Evolutionary conservation across 2,329 filamentous ascomycete species (phyloP), one percentile per base, ranked within the genome.

Genomic region (Apiospora pterosperma): DNA sequence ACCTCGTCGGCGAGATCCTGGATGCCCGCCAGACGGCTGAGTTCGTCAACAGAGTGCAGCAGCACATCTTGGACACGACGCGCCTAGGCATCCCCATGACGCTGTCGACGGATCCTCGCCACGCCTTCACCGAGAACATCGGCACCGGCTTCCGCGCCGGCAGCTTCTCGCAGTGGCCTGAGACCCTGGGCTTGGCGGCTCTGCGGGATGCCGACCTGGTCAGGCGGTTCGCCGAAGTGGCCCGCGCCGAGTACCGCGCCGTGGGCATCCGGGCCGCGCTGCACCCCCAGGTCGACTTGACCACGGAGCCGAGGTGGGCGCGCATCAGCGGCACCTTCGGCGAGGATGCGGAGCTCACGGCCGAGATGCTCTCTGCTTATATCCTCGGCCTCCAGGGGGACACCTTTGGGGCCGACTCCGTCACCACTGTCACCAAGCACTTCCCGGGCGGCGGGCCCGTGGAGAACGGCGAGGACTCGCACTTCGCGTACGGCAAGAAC

Each of bases 401-500:
- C 2, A 71, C 75, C 36, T 73, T 84, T n/a, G 82, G 82, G 0
- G 67, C 72, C 0, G 66, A 78, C 34, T 82, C 80, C 2, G 79
- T 85, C 4, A 78, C 77, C 1, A 81, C 83, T 0, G 78, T 84
- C 1, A 84, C 82, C 0, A 85, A 85, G 71, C 83, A 86, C 66
- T 85, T 86, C 68, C 83, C 83, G 0, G 84, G 84, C 5, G 81
- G 78, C 8, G 84, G 84, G 0, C 78, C 83, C 0, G 77, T 60
- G 68, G 73, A 82, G 64, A 73, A 82, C 59, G 84, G 84, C 23
- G 81, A 85, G 59, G 84, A 85, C 68, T 79, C 81, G 19, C 84
- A 85, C 63, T 85, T 85, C 66, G 71, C 72, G 0, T 84, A 84
- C 64, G 84, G 84, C 36, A 83, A 83, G 69, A 82, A 85, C 63